A percentile compares a stretch with the other conserved stretches of the same genome.
Conservation (phyloP, 2,329 filamentous ascomycete genomes). For the Penicillium sp. region DNA sequence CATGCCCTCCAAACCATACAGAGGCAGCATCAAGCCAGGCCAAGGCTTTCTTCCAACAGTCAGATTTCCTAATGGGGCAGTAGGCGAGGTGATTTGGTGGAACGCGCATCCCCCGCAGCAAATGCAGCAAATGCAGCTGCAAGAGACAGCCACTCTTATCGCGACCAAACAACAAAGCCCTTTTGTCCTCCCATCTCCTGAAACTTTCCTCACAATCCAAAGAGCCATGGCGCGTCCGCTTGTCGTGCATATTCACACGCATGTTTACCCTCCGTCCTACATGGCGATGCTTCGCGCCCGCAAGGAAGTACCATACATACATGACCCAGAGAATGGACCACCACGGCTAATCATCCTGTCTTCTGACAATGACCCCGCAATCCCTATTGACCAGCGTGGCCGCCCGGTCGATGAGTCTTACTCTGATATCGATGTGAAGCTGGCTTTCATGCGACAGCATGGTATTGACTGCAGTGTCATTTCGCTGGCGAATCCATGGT, state of each 20-base stretch:
- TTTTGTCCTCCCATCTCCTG: not conserved
- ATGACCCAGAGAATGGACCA: conserved; percentile 34
- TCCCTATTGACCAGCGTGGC: conserved; percentile 51
- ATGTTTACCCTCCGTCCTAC: conserved; percentile 58
- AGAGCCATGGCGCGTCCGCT: conserved; percentile 30
- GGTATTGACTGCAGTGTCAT: conserved; percentile 76
- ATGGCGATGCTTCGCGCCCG: conserved; percentile 53
- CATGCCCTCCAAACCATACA: too few relatives aligned
- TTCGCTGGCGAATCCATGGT: conserved; percentile 87
- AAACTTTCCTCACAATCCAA: too few relatives aligned
- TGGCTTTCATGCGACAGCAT: conserved; percentile 83
- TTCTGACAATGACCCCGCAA: conserved; percentile 41
- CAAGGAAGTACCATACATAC: conserved; percentile 42
- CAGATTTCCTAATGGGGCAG: not conserved
- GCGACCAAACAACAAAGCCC: not conserved
- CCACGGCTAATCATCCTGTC: conserved; percentile 45
- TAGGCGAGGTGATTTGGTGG: not conserved
- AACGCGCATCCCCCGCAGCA: too few relatives aligned
- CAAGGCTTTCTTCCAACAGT: not conserved
- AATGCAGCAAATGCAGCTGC: too few relatives aligned
- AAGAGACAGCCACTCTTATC: too few relatives aligned
- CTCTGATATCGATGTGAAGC: conserved; percentile 70
- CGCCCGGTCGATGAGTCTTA: conserved; percentile 79
- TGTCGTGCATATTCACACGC: conserved; percentile 57
- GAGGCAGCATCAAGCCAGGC: too few relatives aligned